phyloP scores from a whole-genome alignment of 2,329 filamentous ascomycete species.

The Zymoseptoria passerinii region DNA sequence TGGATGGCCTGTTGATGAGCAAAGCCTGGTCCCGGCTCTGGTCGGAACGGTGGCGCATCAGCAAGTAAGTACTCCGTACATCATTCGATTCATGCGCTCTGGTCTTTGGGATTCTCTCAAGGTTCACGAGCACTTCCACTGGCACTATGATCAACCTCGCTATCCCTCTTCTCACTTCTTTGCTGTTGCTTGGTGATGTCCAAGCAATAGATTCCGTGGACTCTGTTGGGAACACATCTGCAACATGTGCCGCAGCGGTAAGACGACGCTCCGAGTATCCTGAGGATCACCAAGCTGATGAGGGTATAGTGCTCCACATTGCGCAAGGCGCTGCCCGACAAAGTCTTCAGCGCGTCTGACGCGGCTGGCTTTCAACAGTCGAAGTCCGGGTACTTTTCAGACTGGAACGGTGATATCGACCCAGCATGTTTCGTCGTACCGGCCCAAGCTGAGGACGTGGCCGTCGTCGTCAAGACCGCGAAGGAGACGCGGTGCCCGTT shows the following conservation, averaged over 20 bases:
- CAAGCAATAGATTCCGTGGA: not conserved
- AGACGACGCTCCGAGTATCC: not conserved
- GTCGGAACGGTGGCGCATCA: not conserved
- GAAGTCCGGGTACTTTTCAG: not conserved
- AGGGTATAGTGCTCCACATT: not conserved
- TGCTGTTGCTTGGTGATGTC: not conserved
- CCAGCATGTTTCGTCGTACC: constrained; percentile 1
- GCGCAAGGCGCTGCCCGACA: not conserved
- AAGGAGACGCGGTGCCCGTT: constrained; percentile 9
- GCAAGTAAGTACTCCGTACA: not conserved
- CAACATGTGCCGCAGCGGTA: not conserved
- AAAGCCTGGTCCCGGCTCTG: not conserved
- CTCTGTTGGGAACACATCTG: not conserved
- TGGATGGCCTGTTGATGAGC: not conserved
- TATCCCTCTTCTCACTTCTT: not conserved
- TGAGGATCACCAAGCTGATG: not conserved
- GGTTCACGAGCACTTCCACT: not conserved
- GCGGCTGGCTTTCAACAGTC: not conserved
- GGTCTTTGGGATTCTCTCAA: not conserved
- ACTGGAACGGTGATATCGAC: not conserved
- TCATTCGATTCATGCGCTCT: not conserved
- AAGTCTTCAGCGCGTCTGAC: not conserved
- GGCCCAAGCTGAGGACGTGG: not conserved
- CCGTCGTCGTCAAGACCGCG: not conserved
- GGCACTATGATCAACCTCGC: not conserved